These are phyloP conservation scores for Cystofilobasidium macerans DNA, from an alignment of 768 basidiomycete genomes.

Conservation along the genomic window DNA sequence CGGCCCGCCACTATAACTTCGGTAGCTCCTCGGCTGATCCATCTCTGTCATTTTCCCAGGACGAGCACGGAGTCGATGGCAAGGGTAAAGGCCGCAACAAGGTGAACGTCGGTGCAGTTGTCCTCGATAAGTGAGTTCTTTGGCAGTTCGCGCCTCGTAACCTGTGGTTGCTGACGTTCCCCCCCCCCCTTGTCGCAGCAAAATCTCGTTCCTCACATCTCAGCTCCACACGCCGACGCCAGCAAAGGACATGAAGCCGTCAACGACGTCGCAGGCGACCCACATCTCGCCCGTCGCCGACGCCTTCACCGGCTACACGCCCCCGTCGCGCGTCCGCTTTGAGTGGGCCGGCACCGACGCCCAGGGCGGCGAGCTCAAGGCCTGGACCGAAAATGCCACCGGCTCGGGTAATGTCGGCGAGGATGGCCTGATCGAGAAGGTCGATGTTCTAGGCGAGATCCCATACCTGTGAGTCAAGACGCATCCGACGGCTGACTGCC, in stretches of 20 bases:
- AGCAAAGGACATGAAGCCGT: background rate
- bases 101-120: constrained; percentile 75
- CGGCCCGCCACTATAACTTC: constrained; percentile 18
- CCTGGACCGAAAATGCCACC: constrained; percentile 50
- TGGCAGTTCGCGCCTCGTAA: background rate
- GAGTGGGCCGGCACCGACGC: constrained; percentile 64
- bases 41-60: constrained; percentile 29
- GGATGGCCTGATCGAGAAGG: constrained; percentile 76
- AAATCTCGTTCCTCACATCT: constrained; percentile 58
- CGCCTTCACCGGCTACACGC: constrained; percentile 67
- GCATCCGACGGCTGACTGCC: no score
- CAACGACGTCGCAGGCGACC: constrained; percentile 32
- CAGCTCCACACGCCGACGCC: constrained; percentile 34
- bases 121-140: constrained; percentile 49
- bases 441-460: constrained; percentile 89
- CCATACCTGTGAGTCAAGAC: constrained; percentile 57
- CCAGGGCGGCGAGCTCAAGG: constrained; percentile 45
- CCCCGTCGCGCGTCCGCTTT: constrained; percentile 58
- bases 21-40: no score
- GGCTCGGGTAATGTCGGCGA: constrained; percentile 44
- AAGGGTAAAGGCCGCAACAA: constrained; percentile 68
- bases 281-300: constrained; percentile 54
- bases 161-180: background rate
- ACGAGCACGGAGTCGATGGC: constrained; percentile 66
- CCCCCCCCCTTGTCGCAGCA: constrained; percentile 32